phyloP scores from a whole-genome alignment of 306 rosid genomes.

The Chamaecrista fasciculata region DNA sequence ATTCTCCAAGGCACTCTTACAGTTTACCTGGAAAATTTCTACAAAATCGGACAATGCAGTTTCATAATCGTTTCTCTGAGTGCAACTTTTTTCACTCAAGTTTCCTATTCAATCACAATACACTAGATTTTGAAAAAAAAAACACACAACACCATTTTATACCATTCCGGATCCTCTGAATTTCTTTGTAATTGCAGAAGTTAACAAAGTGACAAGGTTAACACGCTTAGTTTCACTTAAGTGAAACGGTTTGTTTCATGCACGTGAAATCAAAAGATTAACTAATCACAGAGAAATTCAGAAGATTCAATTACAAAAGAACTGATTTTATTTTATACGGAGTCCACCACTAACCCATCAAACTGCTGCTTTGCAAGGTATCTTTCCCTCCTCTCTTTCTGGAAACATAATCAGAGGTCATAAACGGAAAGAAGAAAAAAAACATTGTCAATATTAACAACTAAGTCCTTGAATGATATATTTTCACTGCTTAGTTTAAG shows the following conservation, averaged over 20 bases:
- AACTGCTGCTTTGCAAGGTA: constrained; percentile 77
- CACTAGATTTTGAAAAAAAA: background rate
- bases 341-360: constrained; percentile 65
- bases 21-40: constrained; percentile 27
- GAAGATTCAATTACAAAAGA: too few relatives aligned
- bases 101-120: background rate
- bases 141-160: constrained; percentile 14
- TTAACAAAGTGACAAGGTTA: too few relatives aligned
- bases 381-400: constrained; percentile 92
- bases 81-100: constrained; percentile 23
- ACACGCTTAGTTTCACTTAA: too few relatives aligned
- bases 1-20: constrained; percentile 25
- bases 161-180: too few relatives aligned
- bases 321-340: too few relatives aligned
- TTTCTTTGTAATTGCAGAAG: too few relatives aligned
- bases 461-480: too few relatives aligned
- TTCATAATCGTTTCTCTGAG: constrained; percentile 26
- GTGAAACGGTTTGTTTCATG: too few relatives aligned
- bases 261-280: too few relatives aligned
- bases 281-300: too few relatives aligned
- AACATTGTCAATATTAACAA: too few relatives aligned
- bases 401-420: constrained; percentile 11
- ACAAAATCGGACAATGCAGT: constrained; percentile 2
- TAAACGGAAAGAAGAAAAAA: background rate
- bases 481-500: too few relatives aligned